Conservation (phyloP, 2,329 filamentous ascomycete species). For the Cladosporium colombiae region DNA sequence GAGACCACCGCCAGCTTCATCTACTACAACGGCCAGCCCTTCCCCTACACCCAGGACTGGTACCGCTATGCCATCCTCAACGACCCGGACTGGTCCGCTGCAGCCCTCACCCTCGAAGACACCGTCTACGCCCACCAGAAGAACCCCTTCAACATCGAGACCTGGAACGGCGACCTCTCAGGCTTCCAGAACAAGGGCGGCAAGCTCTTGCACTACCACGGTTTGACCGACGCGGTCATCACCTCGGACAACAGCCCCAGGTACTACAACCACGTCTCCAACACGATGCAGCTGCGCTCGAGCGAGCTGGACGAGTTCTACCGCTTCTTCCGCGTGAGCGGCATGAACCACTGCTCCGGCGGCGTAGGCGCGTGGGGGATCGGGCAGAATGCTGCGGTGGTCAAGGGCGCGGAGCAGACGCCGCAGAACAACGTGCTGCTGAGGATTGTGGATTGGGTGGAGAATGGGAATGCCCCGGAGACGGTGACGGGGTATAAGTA, state of each 20-base stretch:
- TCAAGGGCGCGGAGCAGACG: slow-evolving; percentile 19
- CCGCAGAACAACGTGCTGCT: slow-evolving; percentile 49
- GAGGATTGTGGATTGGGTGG: slow-evolving; percentile 44
- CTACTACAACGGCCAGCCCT: slow-evolving; percentile 44
- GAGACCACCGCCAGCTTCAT: slow-evolving; percentile 40
- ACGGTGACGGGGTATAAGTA: slow-evolving; percentile 45
- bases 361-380: slow-evolving; percentile 48
- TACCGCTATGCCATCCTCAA: slow-evolving; percentile 52
- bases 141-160: slow-evolving; percentile 42
- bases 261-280: slow-evolving; percentile 47
- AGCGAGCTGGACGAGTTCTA: slow-evolving; percentile 54
- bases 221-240: slow-evolving; percentile 42
- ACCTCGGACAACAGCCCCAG: slow-evolving; percentile 46
- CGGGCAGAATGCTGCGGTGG: slow-evolving; percentile 36
- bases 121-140: slow-evolving; percentile 37
- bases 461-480: slow-evolving; percentile 35
- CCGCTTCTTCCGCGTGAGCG: slow-evolving; percentile 54
- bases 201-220: slow-evolving; percentile 43
- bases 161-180: slow-evolving; percentile 46
- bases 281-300: slow-evolving; percentile 50
- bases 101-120: slow-evolving; percentile 39
- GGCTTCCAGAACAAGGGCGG: slow-evolving; percentile 43
- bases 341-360: slow-evolving; percentile 52
- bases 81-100: slow-evolving; percentile 45
- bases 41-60: slow-evolving; percentile 49